Conservation (phyloP, 2,329 filamentous ascomycete genomes). For the Fusarium abutilonis region DNA sequence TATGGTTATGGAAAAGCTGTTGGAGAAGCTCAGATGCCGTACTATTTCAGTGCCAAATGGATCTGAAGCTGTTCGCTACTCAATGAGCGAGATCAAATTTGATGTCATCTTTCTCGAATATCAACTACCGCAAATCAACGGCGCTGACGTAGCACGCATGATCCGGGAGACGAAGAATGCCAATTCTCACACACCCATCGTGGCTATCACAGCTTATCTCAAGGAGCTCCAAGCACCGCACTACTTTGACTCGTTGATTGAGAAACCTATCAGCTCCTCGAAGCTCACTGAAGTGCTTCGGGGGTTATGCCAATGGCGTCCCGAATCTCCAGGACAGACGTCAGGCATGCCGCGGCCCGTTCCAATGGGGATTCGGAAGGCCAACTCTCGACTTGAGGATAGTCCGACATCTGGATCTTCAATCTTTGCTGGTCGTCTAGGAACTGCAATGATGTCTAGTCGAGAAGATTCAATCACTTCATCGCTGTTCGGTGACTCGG, state of each 20-base stretch:
- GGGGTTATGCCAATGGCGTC: slow-evolving; percentile 92
- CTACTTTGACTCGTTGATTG: slow-evolving; percentile 93
- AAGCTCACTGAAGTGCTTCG: slow-evolving; percentile 91
- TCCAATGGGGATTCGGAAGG: slow-evolving; percentile 72
- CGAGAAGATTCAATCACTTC: slow-evolving; percentile 90
- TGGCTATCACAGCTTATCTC: slow-evolving; percentile 96
- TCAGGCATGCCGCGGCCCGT: slow-evolving; percentile 66
- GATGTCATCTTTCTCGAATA: slow-evolving; percentile 99
- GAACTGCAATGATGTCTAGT: slow-evolving; percentile 82
- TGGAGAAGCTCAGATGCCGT: slow-evolving; percentile 94
- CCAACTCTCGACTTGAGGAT: slow-evolving; percentile 73
- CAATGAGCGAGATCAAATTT: slow-evolving; percentile 97
- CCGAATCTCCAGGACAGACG: slow-evolving; percentile 65
- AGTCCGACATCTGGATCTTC: slow-evolving; percentile 86
- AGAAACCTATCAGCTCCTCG: slow-evolving; percentile 93
- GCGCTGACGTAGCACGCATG: slow-evolving; percentile 96
- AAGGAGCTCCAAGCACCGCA: slow-evolving; percentile 95
- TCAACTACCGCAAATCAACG: slow-evolving; percentile 93
- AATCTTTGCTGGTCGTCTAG: slow-evolving; percentile 72
- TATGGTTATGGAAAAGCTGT: slow-evolving; percentile 97
- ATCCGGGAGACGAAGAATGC: slow-evolving; percentile 95
- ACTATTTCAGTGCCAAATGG: slow-evolving; percentile 93
- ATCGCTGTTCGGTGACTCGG: slow-evolving; percentile 86
- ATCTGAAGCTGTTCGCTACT: slow-evolving; percentile 90
- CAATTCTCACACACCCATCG: slow-evolving; percentile 93